These are phyloP conservation scores for Aspergillus chevalieri DNA, from an alignment of 2,329 filamentous ascomycete genomes.

Conservation along the genomic window DNA sequence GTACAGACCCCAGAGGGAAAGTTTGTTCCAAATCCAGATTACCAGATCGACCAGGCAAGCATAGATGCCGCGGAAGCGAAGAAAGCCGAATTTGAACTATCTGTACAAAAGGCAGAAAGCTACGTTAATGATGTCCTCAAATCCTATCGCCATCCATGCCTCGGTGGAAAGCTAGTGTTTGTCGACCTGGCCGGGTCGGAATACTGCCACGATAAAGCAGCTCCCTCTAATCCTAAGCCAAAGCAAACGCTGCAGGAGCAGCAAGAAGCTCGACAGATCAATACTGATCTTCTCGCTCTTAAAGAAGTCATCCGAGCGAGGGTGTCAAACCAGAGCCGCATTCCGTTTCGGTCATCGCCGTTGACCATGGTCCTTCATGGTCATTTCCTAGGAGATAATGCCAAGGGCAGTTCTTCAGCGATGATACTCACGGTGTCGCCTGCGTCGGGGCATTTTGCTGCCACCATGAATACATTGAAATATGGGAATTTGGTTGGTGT, in stretches of 20 bases:
- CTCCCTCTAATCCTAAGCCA: not conserved
- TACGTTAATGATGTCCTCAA: constrained; percentile 20
- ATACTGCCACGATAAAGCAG: constrained; percentile 30
- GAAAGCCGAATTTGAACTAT: constrained; percentile 31
- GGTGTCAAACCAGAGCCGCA: constrained; percentile 25
- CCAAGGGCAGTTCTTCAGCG: constrained; percentile 22
- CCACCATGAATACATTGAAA: constrained; percentile 41
- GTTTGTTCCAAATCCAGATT: constrained; percentile 31
- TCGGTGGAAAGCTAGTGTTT: constrained; percentile 41
- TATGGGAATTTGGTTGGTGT: constrained; percentile 38
- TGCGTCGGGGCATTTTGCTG: constrained; percentile 28
- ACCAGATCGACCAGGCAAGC: constrained; percentile 28
- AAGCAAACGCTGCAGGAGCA: constrained; percentile 35
- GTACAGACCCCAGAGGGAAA: constrained; percentile 26
- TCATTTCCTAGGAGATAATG: constrained; percentile 25
- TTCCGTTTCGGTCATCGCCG: constrained; percentile 39
- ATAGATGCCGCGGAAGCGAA: constrained; percentile 37
- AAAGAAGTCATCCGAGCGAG: constrained; percentile 45
- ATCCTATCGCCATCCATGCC: constrained; percentile 17
- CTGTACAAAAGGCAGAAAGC: constrained; percentile 31
- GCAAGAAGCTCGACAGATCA: constrained; percentile 41
- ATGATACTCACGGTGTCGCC: constrained; percentile 40
- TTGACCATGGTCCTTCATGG: constrained; percentile 41
- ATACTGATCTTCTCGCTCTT: constrained; percentile 40
- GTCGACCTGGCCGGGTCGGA: constrained; percentile 44